Conservation (phyloP, 306 rosid genomes). For the Canavalia ensiformis region DNA sequence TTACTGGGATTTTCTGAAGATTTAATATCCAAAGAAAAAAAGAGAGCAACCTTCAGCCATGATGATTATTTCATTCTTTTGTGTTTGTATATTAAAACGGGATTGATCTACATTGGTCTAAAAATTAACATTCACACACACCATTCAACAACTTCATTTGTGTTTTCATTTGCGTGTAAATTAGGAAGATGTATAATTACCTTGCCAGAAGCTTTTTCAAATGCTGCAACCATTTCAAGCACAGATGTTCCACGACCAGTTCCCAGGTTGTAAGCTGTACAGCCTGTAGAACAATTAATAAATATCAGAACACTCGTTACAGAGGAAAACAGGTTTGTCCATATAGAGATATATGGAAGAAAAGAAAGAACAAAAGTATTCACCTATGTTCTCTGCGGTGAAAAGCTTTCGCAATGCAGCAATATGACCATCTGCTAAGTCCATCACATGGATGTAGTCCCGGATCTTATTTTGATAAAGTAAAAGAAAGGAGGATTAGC, state of each 20-base stretch:
- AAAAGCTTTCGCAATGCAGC: slow-evolving; percentile 92
- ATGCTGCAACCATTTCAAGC: slow-evolving; percentile 92
- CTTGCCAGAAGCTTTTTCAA: slow-evolving; percentile 90
- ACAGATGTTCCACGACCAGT: slow-evolving; percentile 94
- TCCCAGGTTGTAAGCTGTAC: slow-evolving; percentile 89
- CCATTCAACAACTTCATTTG: neutral
- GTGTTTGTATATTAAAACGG: neutral
- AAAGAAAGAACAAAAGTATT: slow-evolving; percentile 23
- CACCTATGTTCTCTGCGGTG: slow-evolving; percentile 71
- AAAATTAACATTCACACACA: neutral
- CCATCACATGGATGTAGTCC: slow-evolving; percentile 99
- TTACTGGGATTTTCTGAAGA: slow-evolving; percentile 78
- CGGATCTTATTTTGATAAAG: slow-evolving; percentile 66
- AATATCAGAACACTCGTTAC: neutral
- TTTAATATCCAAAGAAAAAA: slow-evolving; percentile 12
- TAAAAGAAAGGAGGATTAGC: slow-evolving; percentile 18
- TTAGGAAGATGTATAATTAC: slow-evolving; percentile 47
- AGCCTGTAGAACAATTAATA: slow-evolving; percentile 63
- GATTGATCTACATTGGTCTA: neutral
- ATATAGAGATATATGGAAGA: neutral
- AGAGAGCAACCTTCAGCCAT: neutral
- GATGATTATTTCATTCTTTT: slow-evolving; percentile 8
- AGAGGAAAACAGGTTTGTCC: slow-evolving; percentile 10
- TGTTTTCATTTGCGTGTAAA: neutral
- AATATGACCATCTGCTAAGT: slow-evolving; percentile 98